phyloP scores from a whole-genome alignment of 2,329 filamentous ascomycete genomes.

The Stagonosporopsis vannaccii region DNA sequence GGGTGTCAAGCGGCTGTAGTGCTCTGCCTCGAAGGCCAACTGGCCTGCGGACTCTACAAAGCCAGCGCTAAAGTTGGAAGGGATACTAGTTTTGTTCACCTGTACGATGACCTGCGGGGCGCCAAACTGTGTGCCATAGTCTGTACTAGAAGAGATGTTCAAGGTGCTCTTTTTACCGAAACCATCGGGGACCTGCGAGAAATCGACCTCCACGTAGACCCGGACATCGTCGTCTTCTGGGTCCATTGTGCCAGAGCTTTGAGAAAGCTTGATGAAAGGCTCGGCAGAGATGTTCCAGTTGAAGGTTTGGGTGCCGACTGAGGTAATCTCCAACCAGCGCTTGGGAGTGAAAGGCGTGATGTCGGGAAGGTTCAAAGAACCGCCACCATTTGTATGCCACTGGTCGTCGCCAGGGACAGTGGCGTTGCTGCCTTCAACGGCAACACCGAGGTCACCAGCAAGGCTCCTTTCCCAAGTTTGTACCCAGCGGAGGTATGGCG shows the following conservation, averaged over 20 bases:
- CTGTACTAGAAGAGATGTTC: conserved; percentile 43
- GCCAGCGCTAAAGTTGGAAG: conserved; percentile 41
- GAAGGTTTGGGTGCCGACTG: conserved; percentile 41
- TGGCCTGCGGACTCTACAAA: conserved; percentile 47
- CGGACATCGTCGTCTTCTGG: conserved; percentile 44
- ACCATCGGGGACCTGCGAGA: conserved; percentile 35
- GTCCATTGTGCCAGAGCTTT: conserved; percentile 40
- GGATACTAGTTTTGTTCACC: conserved; percentile 46
- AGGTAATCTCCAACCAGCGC: conserved; percentile 50
- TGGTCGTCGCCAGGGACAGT: conserved; percentile 72
- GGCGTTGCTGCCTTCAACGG: conserved; percentile 70
- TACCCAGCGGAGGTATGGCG: conserved; percentile 68
- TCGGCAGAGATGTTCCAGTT: conserved; percentile 48
- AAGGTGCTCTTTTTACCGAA: conserved; percentile 41
- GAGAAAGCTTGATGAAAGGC: conserved; percentile 48
- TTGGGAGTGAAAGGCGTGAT: conserved; percentile 46
- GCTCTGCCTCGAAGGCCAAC: conserved; percentile 48
- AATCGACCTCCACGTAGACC: conserved; percentile 49
- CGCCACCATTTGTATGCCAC: conserved; percentile 61
- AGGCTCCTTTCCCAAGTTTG: conserved; percentile 65
- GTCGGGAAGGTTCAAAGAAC: conserved; percentile 38
- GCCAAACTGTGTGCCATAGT: conserved; percentile 50
- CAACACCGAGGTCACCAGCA: conserved; percentile 68
- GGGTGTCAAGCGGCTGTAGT: conserved; percentile 45
- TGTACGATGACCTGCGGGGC: conserved; percentile 41